Conservation (phyloP, 495 filamentous ascomycete species). For the Aspergillus sparsus region DNA sequence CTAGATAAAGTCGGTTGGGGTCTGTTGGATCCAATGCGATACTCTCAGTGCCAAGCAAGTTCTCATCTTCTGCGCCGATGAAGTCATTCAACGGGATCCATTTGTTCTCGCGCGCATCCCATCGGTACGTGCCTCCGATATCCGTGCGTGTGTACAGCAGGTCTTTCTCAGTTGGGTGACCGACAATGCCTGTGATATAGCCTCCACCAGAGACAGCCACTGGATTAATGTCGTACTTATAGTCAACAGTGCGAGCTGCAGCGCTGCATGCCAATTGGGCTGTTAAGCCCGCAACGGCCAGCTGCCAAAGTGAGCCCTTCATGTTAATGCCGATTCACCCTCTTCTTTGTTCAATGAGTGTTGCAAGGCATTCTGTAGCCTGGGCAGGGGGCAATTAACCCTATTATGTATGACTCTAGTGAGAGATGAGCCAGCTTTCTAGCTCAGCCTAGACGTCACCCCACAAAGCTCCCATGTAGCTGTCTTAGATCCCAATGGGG, state of each 20-base stretch:
- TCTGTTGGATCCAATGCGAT: constrained; percentile 59
- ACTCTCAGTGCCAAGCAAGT: constrained; percentile 51
- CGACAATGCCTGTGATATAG: constrained; percentile 60
- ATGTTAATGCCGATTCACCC: neutral
- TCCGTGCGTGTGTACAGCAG: constrained; percentile 63
- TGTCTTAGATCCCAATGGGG: neutral
- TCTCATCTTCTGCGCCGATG: constrained; percentile 27
- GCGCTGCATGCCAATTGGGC: neutral
- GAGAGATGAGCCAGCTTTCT: neutral
- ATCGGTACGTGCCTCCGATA: constrained; percentile 61
- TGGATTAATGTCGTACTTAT: constrained; percentile 21
- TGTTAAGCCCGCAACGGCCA: constrained; percentile 6
- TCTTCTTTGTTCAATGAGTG: neutral
- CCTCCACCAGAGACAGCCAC: constrained; percentile 50
- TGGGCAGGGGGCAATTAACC: neutral
- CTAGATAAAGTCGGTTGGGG: constrained; percentile 55
- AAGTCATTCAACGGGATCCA: constrained; percentile 60
- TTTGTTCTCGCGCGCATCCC: constrained; percentile 52
- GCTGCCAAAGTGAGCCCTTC: neutral
- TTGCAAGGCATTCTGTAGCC: neutral
- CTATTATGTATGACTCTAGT: constrained; percentile 3
- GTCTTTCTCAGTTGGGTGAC: constrained; percentile 56
- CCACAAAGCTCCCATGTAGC: neutral
- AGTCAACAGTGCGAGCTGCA: constrained; percentile 7
- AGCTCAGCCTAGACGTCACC: neutral